Conservation (phyloP, 75 land plant genomes). For the Picea sitchensis region DNA sequence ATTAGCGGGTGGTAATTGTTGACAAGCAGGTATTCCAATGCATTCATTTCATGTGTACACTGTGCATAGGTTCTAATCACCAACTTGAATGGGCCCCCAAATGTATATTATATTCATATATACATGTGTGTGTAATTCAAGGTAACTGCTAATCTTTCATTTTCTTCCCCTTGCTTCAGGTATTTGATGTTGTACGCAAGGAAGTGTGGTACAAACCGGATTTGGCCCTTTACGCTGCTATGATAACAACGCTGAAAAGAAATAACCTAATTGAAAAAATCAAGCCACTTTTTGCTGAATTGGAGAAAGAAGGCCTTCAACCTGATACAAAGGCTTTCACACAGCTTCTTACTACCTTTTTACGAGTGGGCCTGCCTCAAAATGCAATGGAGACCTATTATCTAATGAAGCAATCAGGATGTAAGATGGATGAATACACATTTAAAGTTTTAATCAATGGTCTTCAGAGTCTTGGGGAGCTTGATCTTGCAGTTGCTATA, state of each 20-base stretch:
- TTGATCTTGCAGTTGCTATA: slow-evolving; percentile 16
- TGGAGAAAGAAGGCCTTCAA: slow-evolving; percentile 30
- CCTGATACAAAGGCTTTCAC: slow-evolving; percentile 46
- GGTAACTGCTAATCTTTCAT: not conserved
- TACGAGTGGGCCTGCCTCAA: slow-evolving; percentile 8
- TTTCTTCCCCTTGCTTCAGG: slow-evolving; percentile 21
- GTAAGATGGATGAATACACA: slow-evolving; percentile 38
- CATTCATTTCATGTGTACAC: too few species aligned
- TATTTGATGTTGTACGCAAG: slow-evolving; percentile 44
- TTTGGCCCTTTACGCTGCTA: slow-evolving; percentile 26
- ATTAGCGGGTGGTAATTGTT: too few species aligned
- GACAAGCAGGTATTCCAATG: too few species aligned
- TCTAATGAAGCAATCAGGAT: slow-evolving; percentile 37
- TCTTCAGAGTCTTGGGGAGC: slow-evolving; percentile 27
- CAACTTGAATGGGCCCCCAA: too few species aligned
- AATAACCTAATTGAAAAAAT: slow-evolving; percentile 35
- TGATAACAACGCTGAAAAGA: slow-evolving; percentile 34
- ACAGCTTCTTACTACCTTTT: slow-evolving; percentile 20
- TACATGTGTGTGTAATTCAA: too few species aligned
- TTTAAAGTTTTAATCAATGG: slow-evolving; percentile 37
- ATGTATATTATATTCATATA: too few species aligned
- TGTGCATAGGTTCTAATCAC: too few species aligned
- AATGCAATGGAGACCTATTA: slow-evolving; percentile 36
- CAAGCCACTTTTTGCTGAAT: slow-evolving; percentile 16
- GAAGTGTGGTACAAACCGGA: slow-evolving; percentile 72